phyloP scores from a whole-genome alignment of 1,284 basidiomycete genomes.

The Fomes fomentarius region DNA sequence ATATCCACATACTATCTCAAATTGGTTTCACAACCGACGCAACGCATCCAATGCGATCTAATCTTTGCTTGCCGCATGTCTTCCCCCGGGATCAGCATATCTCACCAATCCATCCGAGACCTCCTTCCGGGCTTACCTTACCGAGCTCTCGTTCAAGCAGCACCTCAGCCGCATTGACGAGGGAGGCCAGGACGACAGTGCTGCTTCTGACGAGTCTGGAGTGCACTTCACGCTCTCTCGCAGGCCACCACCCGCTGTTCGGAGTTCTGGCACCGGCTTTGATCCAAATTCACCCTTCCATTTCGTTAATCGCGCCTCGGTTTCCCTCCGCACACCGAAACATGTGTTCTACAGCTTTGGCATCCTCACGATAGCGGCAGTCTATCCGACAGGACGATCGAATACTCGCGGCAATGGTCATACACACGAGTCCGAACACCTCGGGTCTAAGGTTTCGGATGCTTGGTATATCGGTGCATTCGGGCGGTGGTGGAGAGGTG shows the following conservation, averaged over 20 bases:
- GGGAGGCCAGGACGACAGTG: conserved; percentile 52
- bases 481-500: conserved; percentile 87
- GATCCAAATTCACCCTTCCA: conserved; percentile 67
- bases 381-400: conserved; percentile 51
- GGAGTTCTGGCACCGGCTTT: conserved; percentile 25
- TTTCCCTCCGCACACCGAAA: conserved; percentile 92
- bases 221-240: conserved; percentile 40
- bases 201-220: conserved; percentile 37
- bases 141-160: conserved; percentile 92
- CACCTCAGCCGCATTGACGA: conserved; percentile 90
- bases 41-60: too few species aligned
- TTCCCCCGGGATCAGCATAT: conserved; percentile 65
- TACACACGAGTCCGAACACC: conserved; percentile 35
- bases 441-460: conserved; percentile 62
- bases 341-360: conserved; percentile 86
- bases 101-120: conserved; percentile 92
- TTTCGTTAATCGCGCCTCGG: conserved; percentile 89
- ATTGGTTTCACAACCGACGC: too few species aligned
- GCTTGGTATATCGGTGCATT: conserved; percentile 89
- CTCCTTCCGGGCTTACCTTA: conserved; percentile 92
- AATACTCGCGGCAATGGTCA: conserved; percentile 29
- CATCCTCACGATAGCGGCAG: conserved; percentile 84
- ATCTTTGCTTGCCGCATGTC: conserved; percentile 9
- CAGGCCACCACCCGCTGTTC: conserved; percentile 33
- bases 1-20: too few species aligned